Conservation (phyloP, 2,329 filamentous ascomycete genomes). For the Aspergillus arachidicola region DNA sequence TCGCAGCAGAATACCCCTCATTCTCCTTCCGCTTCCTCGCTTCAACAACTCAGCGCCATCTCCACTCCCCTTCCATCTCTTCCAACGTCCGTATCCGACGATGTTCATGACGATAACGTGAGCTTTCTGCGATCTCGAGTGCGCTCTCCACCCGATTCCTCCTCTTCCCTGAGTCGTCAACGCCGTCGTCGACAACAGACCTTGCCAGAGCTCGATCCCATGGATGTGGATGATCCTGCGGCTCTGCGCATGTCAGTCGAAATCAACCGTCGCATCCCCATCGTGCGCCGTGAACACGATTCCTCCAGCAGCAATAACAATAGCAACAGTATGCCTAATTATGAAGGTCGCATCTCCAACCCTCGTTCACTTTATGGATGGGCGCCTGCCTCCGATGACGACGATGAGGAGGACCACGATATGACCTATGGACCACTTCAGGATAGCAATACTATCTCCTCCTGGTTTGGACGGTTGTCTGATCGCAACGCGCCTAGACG, state of each 20-base stretch:
- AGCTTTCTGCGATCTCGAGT: slow-evolving; percentile 51
- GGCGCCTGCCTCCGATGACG: slow-evolving; percentile 54
- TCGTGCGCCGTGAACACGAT: slow-evolving; percentile 43
- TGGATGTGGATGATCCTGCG: slow-evolving; percentile 39
- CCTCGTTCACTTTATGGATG: slow-evolving; percentile 62
- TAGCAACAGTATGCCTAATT: slow-evolving; percentile 49
- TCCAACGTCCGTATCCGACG: slow-evolving; percentile 48
- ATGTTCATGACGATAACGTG: slow-evolving; percentile 53
- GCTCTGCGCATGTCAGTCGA: slow-evolving; percentile 34
- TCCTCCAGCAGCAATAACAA: slow-evolving; percentile 39
- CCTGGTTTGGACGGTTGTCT: slow-evolving; percentile 30
- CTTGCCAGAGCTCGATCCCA: slow-evolving; percentile 33
- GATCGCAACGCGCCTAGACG: slow-evolving; percentile 30
- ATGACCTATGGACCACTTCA: slow-evolving; percentile 33
- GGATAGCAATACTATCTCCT: slow-evolving; percentile 28
- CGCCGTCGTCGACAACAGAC: slow-evolving; percentile 35
- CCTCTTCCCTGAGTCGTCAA: slow-evolving; percentile 32
- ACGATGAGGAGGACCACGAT: slow-evolving; percentile 26
- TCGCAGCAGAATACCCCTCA: slow-evolving; percentile 44
- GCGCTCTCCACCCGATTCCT: slow-evolving; percentile 31
- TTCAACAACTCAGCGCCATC: slow-evolving; percentile 31
- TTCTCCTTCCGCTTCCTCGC: slow-evolving; percentile 40
- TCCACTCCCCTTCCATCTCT: slow-evolving; percentile 55
- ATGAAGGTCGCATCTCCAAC: slow-evolving; percentile 57
- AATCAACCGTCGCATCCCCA: slow-evolving; percentile 47